phyloP scores from a whole-genome alignment of 768 basidiomycete genomes.

The Infundibulicybe gibba region DNA sequence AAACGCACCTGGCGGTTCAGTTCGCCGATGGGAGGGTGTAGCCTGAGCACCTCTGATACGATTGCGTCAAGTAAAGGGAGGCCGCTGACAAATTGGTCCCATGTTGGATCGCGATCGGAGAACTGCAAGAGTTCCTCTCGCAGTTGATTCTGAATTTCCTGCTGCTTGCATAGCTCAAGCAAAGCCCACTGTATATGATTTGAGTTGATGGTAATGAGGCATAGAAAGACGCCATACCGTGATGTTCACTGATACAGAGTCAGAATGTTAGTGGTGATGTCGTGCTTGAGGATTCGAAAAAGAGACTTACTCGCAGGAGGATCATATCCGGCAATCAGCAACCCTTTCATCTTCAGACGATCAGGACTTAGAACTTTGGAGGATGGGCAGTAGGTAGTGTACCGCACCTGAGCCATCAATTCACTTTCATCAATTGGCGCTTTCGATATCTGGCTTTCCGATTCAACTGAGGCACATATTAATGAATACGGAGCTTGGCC shows the following conservation, averaged over 20 bases:
- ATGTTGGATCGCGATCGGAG: constrained; percentile 42
- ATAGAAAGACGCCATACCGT: background rate
- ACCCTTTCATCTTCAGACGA: background rate
- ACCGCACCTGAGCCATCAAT: background rate
- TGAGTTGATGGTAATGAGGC: background rate
- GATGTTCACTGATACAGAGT: background rate
- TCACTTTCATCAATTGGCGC: background rate
- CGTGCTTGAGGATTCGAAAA: background rate
- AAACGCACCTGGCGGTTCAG: too few relatives aligned
- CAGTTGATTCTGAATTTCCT: constrained; percentile 41
- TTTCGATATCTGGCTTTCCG: background rate
- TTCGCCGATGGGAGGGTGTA: constrained; percentile 34
- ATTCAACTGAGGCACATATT: background rate
- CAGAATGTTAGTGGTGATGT: background rate
- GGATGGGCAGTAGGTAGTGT: background rate
- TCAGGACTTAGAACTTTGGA: too few relatives aligned
- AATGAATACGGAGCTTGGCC: too few relatives aligned
- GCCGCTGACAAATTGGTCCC: constrained; percentile 45
- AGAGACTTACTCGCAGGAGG: background rate
- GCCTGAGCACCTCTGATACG: constrained; percentile 39
- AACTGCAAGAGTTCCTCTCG: constrained; percentile 45
- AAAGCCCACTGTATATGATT: constrained; percentile 60
- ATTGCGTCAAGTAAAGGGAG: constrained; percentile 57
- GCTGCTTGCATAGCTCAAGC: constrained; percentile 47
- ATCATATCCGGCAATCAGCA: background rate